These are phyloP conservation scores for Lentinus polychrous DNA, from an alignment of 1,284 basidiomycete genomes.

Conservation along the genomic window DNA sequence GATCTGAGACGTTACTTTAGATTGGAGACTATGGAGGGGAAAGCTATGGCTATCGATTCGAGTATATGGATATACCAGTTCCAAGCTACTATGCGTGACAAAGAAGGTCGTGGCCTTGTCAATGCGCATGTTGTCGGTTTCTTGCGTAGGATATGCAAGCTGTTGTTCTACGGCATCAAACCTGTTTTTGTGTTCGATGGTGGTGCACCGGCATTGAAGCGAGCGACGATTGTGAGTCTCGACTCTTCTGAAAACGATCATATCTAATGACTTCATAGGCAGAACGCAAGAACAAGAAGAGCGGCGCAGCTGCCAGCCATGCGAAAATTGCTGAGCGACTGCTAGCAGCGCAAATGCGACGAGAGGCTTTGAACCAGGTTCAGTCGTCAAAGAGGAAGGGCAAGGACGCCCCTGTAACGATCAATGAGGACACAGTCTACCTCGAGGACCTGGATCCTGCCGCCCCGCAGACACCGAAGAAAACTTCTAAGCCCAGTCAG, in stretches of 20 bases:
- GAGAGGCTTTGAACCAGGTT: slow-evolving; percentile 80
- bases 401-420: slow-evolving; percentile 32
- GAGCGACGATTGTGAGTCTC: slow-evolving; percentile 74
- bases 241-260: background rate
- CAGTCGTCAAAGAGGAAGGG: slow-evolving; percentile 38
- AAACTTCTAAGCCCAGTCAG: slow-evolving; percentile 3
- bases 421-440: slow-evolving; percentile 73
- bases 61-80: slow-evolving; percentile 99
- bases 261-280: too few species aligned
- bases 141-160: slow-evolving; percentile 86
- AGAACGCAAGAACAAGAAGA: slow-evolving; percentile 83
- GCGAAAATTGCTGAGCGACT: slow-evolving; percentile 85
- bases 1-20: slow-evolving; percentile 22
- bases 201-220: slow-evolving; percentile 85
- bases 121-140: slow-evolving; percentile 98
- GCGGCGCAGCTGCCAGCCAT: slow-evolving; percentile 80
- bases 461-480: slow-evolving; percentile 31
- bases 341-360: slow-evolving; percentile 88
- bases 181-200: slow-evolving; percentile 98
- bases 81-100: slow-evolving; percentile 98
- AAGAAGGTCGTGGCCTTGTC: slow-evolving; percentile 83
- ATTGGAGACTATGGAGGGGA: slow-evolving; percentile 88
- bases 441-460: slow-evolving; percentile 77
- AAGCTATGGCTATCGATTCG: slow-evolving; percentile 92
- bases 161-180: slow-evolving; percentile 94